A percentile compares a stretch with the other conserved stretches of the same genome.
These are phyloP conservation scores for Heliamphora pulchella DNA, from an alignment of 179 eudicot species.

Conservation along the genomic window DNA sequence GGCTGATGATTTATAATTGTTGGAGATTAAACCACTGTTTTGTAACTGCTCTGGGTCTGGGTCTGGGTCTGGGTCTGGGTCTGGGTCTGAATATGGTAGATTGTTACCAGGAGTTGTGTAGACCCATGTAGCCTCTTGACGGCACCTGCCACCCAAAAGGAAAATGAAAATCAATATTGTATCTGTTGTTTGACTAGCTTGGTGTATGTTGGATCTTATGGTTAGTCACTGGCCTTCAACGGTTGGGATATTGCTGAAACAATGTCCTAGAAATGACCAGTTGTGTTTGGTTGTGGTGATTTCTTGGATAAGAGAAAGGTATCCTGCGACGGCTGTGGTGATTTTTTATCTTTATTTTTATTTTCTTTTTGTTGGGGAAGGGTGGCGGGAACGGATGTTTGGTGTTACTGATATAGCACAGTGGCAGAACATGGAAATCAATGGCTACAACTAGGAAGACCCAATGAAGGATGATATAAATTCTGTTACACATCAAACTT, in stretches of 20 bases:
- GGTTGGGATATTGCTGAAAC: neutral
- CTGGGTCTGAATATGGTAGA: too few relatives aligned
- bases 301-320: neutral
- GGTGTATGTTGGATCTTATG: constrained; percentile 1
- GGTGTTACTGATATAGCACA: too few relatives aligned
- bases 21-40: neutral
- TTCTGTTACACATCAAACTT: neutral
- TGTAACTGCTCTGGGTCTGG: neutral
- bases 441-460: neutral
- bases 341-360: neutral
- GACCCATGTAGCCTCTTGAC: neutral
- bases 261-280: neutral
- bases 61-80: too few relatives aligned
- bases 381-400: too few relatives aligned
- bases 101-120: too few relatives aligned
- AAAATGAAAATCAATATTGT: neutral
- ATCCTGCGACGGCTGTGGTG: neutral
- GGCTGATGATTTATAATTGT: neutral
- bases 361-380: neutral
- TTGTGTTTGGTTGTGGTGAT: neutral
- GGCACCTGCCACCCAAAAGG: neutral
- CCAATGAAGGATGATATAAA: neutral
- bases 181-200: too few relatives aligned
- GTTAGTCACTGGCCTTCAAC: constrained; percentile 1
- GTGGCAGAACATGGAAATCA: neutral